Evolutionary conservation across 139 green algal species (phyloP), one percentile per base, ranked within the genome.

Genomic region (Nannochloris sp.): DNA sequence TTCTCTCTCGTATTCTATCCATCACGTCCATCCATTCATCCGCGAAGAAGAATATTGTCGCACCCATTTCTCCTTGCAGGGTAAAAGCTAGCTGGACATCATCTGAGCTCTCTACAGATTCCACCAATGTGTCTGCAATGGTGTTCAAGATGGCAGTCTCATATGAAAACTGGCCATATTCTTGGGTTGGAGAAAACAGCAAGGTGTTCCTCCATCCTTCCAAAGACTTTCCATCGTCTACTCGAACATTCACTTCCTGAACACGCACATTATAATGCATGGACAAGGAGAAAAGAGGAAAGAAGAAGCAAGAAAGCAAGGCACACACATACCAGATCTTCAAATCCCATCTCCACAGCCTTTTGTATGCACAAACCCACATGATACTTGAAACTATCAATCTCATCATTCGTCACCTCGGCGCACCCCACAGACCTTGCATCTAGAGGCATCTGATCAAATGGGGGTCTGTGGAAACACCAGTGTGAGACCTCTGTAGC

Each of bases 191-290:
- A 63, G 70, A 44, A 51, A 81, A 81, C n/a, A 63, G 27, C 19
- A 84, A 57, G 3, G 61, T 77, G 36, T 84, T 81, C 27, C 77
- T 63, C 77, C 77, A 84, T 19, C 66, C 75, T 11, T 74, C 73
- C 29, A 64, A 53, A 18, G 44, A 24, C 14, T 16, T 49, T 27
- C 57, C 62, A 62, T 76, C 69, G 48, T 76, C 69, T 8, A 74
- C 58, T 21, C 60, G 60, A 16, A 60, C 44, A 44, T 67, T 61
- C 23, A 74, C 44, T 3, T 27, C 34, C 40, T 23, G 68, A 37
- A n/a, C 50, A 43, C 8, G 44, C 34, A 11, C 34, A 29, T 4
- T 27, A 27, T 27, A 27, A 27, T 27, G 24, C 24, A 27, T 27
- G 24, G 24, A 27, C 24, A 4, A 27, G 24, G 4, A 27, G 24